A percentile compares a stretch with the other conserved stretches of the same genome.
Conservation (phyloP, 2,329 filamentous ascomycete genomes). For the Trichoderma sp. region DNA sequence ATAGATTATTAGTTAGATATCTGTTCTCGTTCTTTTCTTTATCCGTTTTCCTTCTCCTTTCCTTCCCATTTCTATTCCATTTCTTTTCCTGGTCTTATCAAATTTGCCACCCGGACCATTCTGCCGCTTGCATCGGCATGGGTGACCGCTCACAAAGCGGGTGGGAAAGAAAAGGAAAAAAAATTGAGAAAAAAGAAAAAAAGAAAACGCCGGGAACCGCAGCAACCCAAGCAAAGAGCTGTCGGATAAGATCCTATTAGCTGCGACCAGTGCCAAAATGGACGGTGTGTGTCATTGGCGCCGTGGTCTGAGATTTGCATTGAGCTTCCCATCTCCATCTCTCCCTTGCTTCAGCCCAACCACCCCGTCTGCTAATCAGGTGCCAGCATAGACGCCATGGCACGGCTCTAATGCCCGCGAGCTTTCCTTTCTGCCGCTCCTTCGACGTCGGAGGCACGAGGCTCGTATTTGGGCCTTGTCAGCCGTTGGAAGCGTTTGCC, state of each 20-base stretch:
- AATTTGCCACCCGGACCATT: conserved; percentile 12
- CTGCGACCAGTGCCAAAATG: not conserved
- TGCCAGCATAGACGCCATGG: not conserved
- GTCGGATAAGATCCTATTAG: conserved; percentile 12
- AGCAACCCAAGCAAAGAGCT: not conserved
- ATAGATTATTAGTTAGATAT: not conserved
- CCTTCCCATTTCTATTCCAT: not conserved
- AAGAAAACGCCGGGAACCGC: not conserved
- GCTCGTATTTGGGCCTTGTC: conserved; percentile 1
- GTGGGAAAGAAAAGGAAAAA: not conserved
- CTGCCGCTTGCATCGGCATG: not conserved
- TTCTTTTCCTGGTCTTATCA: not conserved
- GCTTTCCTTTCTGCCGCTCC: not conserved
- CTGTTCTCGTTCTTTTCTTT: not conserved
- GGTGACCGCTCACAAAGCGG: not conserved
- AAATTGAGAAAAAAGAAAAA: not conserved
- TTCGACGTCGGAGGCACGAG: conserved; percentile 8
- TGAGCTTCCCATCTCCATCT: not conserved
- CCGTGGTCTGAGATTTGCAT: not conserved
- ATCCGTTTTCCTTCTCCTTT: not conserved
- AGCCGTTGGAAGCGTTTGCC: not conserved
- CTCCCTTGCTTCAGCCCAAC: conserved; percentile 14
- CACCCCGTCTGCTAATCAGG: conserved; percentile 6
- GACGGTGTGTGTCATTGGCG: conserved; percentile 17
- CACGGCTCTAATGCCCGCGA: not conserved